These are phyloP conservation scores for Musa schizocarpa DNA, from an alignment of 176 grass and related monocot species.

Conservation along the genomic window DNA sequence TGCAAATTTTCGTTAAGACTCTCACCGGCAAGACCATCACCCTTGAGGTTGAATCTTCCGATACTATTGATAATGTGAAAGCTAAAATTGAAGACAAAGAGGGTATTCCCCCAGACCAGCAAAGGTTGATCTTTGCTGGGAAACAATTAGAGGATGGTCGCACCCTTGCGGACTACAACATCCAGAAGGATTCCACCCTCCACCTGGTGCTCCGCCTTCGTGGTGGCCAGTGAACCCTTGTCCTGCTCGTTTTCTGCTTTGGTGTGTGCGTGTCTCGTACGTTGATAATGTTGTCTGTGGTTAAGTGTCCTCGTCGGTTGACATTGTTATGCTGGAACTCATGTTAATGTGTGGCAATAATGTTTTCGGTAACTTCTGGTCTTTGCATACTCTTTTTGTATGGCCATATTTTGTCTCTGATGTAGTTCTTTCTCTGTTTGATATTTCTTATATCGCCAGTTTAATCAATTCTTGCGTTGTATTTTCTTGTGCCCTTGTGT, in stretches of 20 bases:
- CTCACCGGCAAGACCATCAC: conserved; percentile 17
- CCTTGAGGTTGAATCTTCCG: conserved; percentile 9
- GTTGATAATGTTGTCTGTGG: not conserved
- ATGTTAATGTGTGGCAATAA: not conserved
- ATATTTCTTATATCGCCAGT: too few relatives aligned
- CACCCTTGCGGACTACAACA: conserved; percentile 22
- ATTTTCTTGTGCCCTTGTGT: too few relatives aligned
- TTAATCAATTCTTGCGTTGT: too few relatives aligned
- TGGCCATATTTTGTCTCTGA: too few relatives aligned
- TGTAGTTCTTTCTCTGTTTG: too few relatives aligned
- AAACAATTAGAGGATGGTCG: conserved; percentile 31
- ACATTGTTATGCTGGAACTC: not conserved
- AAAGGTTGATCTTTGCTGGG: conserved; percentile 4
- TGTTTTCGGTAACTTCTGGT: too few relatives aligned
- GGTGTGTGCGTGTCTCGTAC: not conserved
- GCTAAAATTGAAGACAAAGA: conserved; percentile 17
- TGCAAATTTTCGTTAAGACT: conserved; percentile 16
- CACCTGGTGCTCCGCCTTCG: conserved; percentile 4
- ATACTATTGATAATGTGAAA: conserved; percentile 16
- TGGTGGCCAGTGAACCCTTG: conserved; percentile 1
- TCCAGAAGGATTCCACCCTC: conserved; percentile 1
- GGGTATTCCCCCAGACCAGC: conserved; percentile 14
- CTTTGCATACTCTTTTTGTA: too few relatives aligned
- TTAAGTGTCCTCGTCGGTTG: not conserved
- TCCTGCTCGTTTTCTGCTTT: not conserved